Evolutionary conservation across 805 yeast species (phyloP), one percentile per base, ranked within the genome.

Genomic region (Zygosaccharomyces lentus): DNA sequence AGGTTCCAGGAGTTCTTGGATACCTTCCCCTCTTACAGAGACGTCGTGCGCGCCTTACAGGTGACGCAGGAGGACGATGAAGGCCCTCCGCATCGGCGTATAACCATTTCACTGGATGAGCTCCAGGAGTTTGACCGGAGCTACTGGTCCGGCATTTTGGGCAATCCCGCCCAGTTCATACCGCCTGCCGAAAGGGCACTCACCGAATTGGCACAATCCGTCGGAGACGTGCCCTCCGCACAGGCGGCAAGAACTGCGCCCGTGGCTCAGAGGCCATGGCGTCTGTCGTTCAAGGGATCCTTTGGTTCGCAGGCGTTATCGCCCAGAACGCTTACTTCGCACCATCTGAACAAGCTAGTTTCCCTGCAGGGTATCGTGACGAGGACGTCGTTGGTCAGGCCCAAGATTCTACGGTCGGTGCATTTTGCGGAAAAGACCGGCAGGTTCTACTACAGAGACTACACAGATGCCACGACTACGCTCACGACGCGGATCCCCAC

Each of bases 341-440:
- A 75, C 10, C 83, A 79, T 53, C 71, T 93, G 42, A 88, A 96
- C 46, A 82, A 83, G 60, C 71, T 91, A 77, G 80, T 93, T 36
- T 82, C 95, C 1, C 74, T 93, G 19, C 97, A 93, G 68, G 99
- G 99, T 46, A 93, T 93, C 56, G 96, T 93, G 13, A 91, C 98
- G 1, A 76, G 93, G 52, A 90, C 96, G 25, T 89, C 97, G 1
- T 73, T 93, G 47, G 95, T 93, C 34, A 77, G 98, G 51, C 99
- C 99, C 30, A 91, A 91, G 64, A 78, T 91, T 45, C 76, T 89
- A 40, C 77, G 95, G 57, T 87, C 96, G 9, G 96, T 93, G 24
- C 98, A 91, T 68, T 91, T 86, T 64, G 88, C 95, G 50, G 96
- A 88, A 47, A 77, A 77, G 34, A 85, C 95, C 1, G 83, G 84